phyloP scores from a whole-genome alignment of 768 basidiomycete genomes.

The Lactarius hengduanensis region DNA sequence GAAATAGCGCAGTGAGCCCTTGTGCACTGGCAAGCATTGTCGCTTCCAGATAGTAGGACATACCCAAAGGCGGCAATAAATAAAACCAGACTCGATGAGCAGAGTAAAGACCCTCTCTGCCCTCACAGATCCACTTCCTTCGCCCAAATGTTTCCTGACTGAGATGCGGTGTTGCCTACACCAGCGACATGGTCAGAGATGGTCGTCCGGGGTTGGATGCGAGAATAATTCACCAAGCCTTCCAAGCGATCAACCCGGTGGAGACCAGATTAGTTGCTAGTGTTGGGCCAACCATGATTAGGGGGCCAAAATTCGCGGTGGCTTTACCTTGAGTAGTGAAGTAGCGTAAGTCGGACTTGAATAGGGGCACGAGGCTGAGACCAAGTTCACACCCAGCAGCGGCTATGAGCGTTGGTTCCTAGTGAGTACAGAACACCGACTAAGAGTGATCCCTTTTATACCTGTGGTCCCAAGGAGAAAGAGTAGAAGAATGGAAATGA shows the following conservation, averaged over 20 bases:
- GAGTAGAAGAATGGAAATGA: background rate
- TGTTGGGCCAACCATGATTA: background rate
- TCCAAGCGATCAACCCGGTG: slow-evolving; percentile 3
- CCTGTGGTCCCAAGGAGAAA: background rate
- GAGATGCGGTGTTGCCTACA: background rate
- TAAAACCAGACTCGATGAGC: slow-evolving; percentile 21
- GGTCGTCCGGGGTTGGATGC: too few relatives aligned
- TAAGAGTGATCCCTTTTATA: background rate
- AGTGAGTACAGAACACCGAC: background rate
- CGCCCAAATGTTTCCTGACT: background rate
- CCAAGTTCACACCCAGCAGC: background rate
- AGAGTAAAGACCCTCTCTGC: slow-evolving; percentile 16
- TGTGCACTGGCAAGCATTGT: background rate
- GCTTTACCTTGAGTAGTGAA: too few relatives aligned
- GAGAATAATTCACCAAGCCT: background rate
- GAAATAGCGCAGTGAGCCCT: background rate
- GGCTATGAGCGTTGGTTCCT: background rate
- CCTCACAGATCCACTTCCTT: slow-evolving; percentile 2
- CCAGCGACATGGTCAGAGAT: background rate
- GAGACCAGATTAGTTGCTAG: background rate
- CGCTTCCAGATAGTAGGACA: background rate
- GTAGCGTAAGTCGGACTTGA: too few relatives aligned
- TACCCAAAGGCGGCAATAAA: slow-evolving; percentile 21
- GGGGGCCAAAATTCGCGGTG: background rate
- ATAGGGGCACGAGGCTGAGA: background rate